Evolutionary conservation across 1,284 basidiomycete species (phyloP).

Genomic region (Laetiporus sulphureus): DNA sequence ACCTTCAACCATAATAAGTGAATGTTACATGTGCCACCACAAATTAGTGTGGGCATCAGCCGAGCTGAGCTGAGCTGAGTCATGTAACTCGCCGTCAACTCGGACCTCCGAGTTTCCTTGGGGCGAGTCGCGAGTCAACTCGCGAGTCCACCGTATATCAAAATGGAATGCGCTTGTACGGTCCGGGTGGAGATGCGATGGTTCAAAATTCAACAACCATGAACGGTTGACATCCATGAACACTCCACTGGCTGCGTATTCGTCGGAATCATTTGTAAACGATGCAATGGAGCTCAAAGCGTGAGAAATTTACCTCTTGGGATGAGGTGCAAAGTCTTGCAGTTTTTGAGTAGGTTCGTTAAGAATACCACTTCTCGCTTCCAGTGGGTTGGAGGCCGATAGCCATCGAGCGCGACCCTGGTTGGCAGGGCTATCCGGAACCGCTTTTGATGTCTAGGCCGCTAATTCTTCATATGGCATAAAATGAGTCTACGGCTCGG

Average conservation of each 20-base stretch:
- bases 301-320: constrained; percentile 18
- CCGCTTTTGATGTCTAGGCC: constrained; percentile 24
- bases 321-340: constrained; percentile 15
- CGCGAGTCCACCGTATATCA: too few relatives aligned
- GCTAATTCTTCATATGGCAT: constrained; percentile 21
- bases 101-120: too few relatives aligned
- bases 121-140: too few relatives aligned
- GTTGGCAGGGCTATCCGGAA: constrained; percentile 24
- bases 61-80: too few relatives aligned
- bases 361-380: constrained; percentile 23
- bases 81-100: too few relatives aligned
- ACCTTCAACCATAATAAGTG: too few relatives aligned
- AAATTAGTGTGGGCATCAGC: too few relatives aligned
- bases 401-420: constrained; percentile 16
- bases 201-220: background rate
- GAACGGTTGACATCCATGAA: constrained; percentile 8
- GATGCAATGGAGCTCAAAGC: background rate
- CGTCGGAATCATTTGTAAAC: background rate
- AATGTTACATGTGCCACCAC: too few relatives aligned
- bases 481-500: constrained; percentile 18
- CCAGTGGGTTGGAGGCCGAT: constrained; percentile 18
- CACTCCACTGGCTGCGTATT: constrained; percentile 8
- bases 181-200: too few relatives aligned
- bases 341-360: constrained; percentile 15
- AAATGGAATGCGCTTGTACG: too few relatives aligned